Evolutionary conservation across 1,284 basidiomycete species (phyloP), one percentile per base, ranked within the genome.

Genomic region (Cystobasidium pallidum): DNA sequence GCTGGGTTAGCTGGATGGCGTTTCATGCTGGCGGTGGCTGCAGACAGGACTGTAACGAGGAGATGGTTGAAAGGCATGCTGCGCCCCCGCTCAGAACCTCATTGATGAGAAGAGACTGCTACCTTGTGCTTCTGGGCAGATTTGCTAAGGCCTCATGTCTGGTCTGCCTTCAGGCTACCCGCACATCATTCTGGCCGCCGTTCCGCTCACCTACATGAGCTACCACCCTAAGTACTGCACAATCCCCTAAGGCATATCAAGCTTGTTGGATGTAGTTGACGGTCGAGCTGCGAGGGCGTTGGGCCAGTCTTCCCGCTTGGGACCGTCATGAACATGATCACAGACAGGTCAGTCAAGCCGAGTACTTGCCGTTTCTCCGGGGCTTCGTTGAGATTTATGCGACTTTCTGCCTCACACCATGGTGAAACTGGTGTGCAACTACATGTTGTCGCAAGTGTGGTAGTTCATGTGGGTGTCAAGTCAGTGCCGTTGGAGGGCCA

Each of bases 261-360:
- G 91, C 80, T 85, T 99, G 49, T 85, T 99, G 75, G 96, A 99
- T 80, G 96, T 92, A 19, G 90, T 94, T 57, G 96, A 99, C 78
- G 96, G 96, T 2, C 88, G 90, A 80, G 94, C 91, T 3, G 96
- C 96, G n/a, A 86, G 96, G 71, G 87, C 87, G 2, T 83, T 97
- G 41, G 88, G 88, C 7, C 95, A 99, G 82, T 88, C 91, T 21
- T 93, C 91, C 73, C 95, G 95, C 83, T 98, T 99, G 96, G 96
- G 47, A 94, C 94, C 3, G 95, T 99, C 47, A 84, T 99, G 78
- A 96, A 99, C 82, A 99, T 99, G 96, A 95, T 99, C 67, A 99
- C 96, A n/a, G 95, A 99, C 82, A 86, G 95, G 91, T 95, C 75
- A 76, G 85, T 82, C n/a, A n/a, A n/a, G n/a, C n/a, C 68, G n/a